Base-by-base conservation (phyloP, 192 early-diverging fungal species). In the Phlyctochytrium planicorne region DNA sequence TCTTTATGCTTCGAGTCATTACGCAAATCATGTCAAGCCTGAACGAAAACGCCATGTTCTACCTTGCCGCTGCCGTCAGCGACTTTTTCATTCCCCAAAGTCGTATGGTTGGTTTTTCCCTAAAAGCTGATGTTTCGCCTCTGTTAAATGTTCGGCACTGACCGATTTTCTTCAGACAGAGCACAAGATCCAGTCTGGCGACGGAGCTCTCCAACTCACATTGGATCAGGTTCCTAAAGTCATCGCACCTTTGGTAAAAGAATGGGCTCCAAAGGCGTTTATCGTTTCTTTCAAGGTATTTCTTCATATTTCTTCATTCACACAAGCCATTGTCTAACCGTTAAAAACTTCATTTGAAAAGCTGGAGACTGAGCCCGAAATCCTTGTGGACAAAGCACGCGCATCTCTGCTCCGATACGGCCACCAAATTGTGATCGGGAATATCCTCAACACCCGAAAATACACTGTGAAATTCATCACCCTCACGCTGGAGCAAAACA, bases 181-280 rank as follows among this genome's bases (percentile, higher is more conserved):
- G 64, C 97, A 99, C 80, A 99, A 99, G 78, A 99, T 99, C 59
- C 97, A 99, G 73, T 96, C 94, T 2, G 81, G 85, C 1, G 87
- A 84, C 16, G 97, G 96, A 50, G 86, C 77, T n/a, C 75, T 99
- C 65, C 89, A 89, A 0, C 76, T 99, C 63, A 81, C 83, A 4
- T 85, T 99, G 72, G 95, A 99, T 66, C 95, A 96, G 71, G 97
- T 99, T 2, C 97, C 97, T 59, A 99, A 99, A 70, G 91, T 98
- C 56, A 78, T 99, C 59, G 84, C 88, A 17, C 97, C 97, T 0
- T 77, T 99, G 23, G 96, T 99, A 17, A 91, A 89, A 36, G 86
- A 91, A 55, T 99, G 97, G 97, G 94, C 91, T 0, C 82, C 83
- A n/a, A 55, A 75, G 30, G 91, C 91, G 2, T 93, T 92, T 68